These are phyloP conservation scores for Macrocystidia cucumis DNA, from an alignment of 1,284 basidiomycete species.

Conservation along the genomic window DNA sequence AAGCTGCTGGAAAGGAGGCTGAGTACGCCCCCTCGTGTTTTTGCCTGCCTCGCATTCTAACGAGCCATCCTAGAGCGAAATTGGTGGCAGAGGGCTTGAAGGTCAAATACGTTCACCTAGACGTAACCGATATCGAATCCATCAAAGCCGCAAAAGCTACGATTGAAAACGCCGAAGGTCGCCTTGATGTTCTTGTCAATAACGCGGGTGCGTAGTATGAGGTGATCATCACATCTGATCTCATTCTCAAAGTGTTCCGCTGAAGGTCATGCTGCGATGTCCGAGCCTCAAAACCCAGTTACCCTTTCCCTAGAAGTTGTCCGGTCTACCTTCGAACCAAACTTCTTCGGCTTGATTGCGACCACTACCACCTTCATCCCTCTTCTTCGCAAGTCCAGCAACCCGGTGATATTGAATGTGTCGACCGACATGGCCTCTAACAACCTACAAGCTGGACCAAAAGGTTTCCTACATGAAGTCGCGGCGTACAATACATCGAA, in stretches of 20 bases:
- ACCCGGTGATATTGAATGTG: slow-evolving; percentile 24
- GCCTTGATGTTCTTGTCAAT: slow-evolving; percentile 39
- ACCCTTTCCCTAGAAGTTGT: slow-evolving; percentile 22
- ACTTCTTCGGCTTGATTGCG: slow-evolving; percentile 30
- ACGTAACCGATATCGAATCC: slow-evolving; percentile 24
- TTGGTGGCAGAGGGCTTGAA: slow-evolving; percentile 19
- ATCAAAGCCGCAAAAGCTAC: slow-evolving; percentile 24
- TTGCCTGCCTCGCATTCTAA: not conserved
- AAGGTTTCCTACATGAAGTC: slow-evolving; percentile 18
- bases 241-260: not conserved
- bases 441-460: slow-evolving; percentile 17
- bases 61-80: slow-evolving; percentile 11
- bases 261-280: slow-evolving; percentile 23
- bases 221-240: not conserved
- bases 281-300: slow-evolving; percentile 24
- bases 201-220: slow-evolving; percentile 30
- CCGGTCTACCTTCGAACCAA: slow-evolving; percentile 27
- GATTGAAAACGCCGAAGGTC: slow-evolving; percentile 32
- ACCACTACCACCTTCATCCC: slow-evolving; percentile 27
- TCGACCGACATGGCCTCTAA: slow-evolving; percentile 55
- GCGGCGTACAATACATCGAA: slow-evolving; percentile 58
- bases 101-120: slow-evolving; percentile 25
- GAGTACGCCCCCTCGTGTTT: slow-evolving; percentile 12
- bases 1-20: slow-evolving; percentile 18
- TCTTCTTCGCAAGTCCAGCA: slow-evolving; percentile 20